Conservation (phyloP, 495 filamentous ascomycete genomes). For the Penicillium steckii region DNA sequence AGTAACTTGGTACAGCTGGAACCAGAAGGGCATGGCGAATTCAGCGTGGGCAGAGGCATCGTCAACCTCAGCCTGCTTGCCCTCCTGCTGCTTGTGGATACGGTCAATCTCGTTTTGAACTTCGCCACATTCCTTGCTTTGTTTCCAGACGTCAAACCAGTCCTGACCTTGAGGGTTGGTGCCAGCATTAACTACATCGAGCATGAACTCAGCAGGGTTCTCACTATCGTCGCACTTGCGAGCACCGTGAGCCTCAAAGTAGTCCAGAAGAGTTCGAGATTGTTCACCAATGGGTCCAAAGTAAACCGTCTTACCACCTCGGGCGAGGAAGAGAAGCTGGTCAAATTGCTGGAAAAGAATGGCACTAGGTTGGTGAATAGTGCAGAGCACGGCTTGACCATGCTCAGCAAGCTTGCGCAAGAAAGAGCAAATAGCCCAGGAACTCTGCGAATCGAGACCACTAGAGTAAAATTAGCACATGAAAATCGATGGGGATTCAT, state of each 20-base stretch:
- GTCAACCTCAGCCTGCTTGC: constrained; percentile 31
- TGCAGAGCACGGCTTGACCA: constrained; percentile 90
- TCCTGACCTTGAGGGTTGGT: constrained; percentile 46
- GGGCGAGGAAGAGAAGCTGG: constrained; percentile 74
- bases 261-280: constrained; percentile 62
- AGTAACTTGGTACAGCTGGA: constrained; percentile 48
- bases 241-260: constrained; percentile 75
- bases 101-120: constrained; percentile 66
- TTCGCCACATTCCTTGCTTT: constrained; percentile 60
- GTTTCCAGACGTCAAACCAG: constrained; percentile 74
- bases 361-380: constrained; percentile 92
- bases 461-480: constrained; percentile 43
- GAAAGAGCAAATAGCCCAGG: constrained; percentile 78
- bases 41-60: constrained; percentile 22
- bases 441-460: constrained; percentile 65
- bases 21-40: constrained; percentile 49
- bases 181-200: constrained; percentile 62
- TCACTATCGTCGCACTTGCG: constrained; percentile 64
- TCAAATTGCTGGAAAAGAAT: constrained; percentile 94
- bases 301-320: constrained; percentile 69
- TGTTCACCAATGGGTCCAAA: constrained; percentile 81
- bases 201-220: constrained; percentile 88
- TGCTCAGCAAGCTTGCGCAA: constrained; percentile 81
- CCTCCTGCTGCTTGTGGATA: constrained; percentile 53
- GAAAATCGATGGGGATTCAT: background rate